Evolutionary conservation across 768 basidiomycete genomes (phyloP).

Genomic region (Phaffia australis): DNA sequence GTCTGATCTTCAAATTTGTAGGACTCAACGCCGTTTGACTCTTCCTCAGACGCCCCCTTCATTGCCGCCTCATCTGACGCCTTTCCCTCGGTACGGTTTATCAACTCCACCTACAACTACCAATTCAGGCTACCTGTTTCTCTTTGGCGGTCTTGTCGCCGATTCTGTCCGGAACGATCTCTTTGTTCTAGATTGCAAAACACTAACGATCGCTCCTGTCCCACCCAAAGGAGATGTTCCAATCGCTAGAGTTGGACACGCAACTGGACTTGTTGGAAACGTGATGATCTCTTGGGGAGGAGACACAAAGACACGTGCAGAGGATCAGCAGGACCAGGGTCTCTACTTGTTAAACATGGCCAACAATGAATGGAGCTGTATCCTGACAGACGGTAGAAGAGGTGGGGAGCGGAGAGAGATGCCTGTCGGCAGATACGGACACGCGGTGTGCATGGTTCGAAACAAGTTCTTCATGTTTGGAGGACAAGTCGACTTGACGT

Average conservation of each 20-base stretch:
- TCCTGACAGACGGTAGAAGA: slow-evolving; percentile 60
- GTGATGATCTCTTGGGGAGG: slow-evolving; percentile 98
- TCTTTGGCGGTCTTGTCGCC: slow-evolving; percentile 92
- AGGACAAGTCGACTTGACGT: slow-evolving; percentile 88
- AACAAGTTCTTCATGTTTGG: slow-evolving; percentile 91
- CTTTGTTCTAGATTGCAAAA: slow-evolving; percentile 53
- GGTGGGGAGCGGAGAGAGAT: slow-evolving; percentile 13
- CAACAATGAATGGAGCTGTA: slow-evolving; percentile 88
- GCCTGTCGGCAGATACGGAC: slow-evolving; percentile 86
- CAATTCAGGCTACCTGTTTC: slow-evolving; percentile 68
- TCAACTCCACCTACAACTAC: slow-evolving; percentile 65
- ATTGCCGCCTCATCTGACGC: slow-evolving; percentile 52
- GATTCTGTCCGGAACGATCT: slow-evolving; percentile 85
- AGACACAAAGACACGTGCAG: slow-evolving; percentile 66
- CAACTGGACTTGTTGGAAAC: slow-evolving; percentile 86
- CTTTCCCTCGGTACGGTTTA: slow-evolving; percentile 94
- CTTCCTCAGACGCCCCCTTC: slow-evolving; percentile 23
- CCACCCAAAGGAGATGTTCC: slow-evolving; percentile 85
- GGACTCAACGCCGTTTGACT: slow-evolving; percentile 21
- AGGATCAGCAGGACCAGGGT: slow-evolving; percentile 78
- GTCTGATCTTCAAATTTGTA: neutral
- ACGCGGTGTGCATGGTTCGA: slow-evolving; percentile 84
- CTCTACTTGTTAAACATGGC: slow-evolving; percentile 88
- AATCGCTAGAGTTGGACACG: slow-evolving; percentile 86
- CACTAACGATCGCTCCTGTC: slow-evolving; percentile 61